Evolutionary conservation across 208 protist species (phyloP), one percentile per base, ranked within the genome.

Genomic region (Endotrypanum monterogeii): DNA sequence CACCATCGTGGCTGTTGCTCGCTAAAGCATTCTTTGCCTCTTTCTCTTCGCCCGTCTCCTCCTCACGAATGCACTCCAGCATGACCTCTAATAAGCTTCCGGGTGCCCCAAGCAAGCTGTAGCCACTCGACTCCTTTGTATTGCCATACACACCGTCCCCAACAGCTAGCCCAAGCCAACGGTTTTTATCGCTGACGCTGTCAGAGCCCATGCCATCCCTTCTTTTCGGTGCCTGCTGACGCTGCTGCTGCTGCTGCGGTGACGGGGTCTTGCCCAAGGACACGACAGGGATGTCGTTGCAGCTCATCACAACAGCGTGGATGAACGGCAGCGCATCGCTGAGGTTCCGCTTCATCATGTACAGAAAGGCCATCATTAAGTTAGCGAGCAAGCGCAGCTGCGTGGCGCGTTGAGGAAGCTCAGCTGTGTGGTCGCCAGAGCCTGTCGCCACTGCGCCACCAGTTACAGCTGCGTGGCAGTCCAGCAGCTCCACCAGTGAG

Each of bases 381-480:
- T 89, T 82, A 16, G 76, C 82, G n/a, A 92, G 74, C 1, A 88
- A 78, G 2, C 76, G 77, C 44, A 89, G 82, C 71, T 85, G 85
- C 72, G 72, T 81, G 1, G 83, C 60, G 20, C 70, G 76, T 51
- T 85, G 81, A 12, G 66, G 67, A 8, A 79, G 70, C 16, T 78
- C 71, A 9, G 83, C 67, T 30, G 58, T 69, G 56, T 78, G 62
- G 51, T 79, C 80, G 18, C 55, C 68, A 0, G 70, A 28, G 3
- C 37, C 57, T 35, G 72, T 77, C 23, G 48, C 69, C 28, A 52
- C 63, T 4, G 72, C 68, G n/a, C 73, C 60, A 62, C 73, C 83
- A 8, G 71, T 78, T 39, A 79, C 35, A 32, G 50, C 71, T 23
- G 73, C 56, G 44, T 84, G 58, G 48, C 71, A 71, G 55, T 88